A percentile compares a stretch with the other conserved stretches of the same genome.
phyloP scores from a whole-genome alignment of 2,329 filamentous ascomycete species.

The Colletotrichum costaricense region DNA sequence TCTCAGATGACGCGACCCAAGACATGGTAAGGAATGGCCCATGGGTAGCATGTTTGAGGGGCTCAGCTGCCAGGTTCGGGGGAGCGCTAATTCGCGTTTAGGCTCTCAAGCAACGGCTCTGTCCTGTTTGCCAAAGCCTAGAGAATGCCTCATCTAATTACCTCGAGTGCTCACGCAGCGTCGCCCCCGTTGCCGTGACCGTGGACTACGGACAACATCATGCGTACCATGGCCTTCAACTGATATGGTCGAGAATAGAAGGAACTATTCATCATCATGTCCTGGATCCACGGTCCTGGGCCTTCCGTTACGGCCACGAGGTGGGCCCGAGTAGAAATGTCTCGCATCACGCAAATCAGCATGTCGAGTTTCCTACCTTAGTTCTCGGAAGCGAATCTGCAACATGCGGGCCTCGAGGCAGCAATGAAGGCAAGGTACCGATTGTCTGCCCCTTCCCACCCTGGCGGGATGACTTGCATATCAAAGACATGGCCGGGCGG shows the following conservation, averaged over 20 bases:
- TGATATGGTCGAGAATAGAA: neutral
- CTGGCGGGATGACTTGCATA: slow-evolving; percentile 31
- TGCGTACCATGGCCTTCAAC: neutral
- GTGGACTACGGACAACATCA: neutral
- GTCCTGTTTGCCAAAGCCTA: too few relatives aligned
- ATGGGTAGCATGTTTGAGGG: neutral
- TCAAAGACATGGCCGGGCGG: neutral
- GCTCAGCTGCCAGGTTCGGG: neutral
- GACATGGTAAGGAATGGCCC: neutral
- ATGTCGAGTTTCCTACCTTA: neutral
- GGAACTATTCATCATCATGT: neutral
- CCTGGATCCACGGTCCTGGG: slow-evolving; percentile 1
- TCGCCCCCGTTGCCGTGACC: neutral
- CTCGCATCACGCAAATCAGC: slow-evolving; percentile 26
- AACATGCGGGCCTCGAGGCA: slow-evolving; percentile 20
- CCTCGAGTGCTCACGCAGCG: neutral
- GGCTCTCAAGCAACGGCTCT: neutral
- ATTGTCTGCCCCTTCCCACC: slow-evolving; percentile 2
- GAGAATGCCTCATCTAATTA: neutral
- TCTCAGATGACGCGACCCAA: neutral
- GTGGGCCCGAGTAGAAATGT: slow-evolving; percentile 12
- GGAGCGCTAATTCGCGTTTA: neutral
- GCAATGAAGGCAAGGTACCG: slow-evolving; percentile 12
- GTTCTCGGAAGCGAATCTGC: slow-evolving; percentile 18
- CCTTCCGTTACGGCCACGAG: neutral